phyloP scores from a whole-genome alignment of 345 rosid genomes.

The Populus pruinosa region DNA sequence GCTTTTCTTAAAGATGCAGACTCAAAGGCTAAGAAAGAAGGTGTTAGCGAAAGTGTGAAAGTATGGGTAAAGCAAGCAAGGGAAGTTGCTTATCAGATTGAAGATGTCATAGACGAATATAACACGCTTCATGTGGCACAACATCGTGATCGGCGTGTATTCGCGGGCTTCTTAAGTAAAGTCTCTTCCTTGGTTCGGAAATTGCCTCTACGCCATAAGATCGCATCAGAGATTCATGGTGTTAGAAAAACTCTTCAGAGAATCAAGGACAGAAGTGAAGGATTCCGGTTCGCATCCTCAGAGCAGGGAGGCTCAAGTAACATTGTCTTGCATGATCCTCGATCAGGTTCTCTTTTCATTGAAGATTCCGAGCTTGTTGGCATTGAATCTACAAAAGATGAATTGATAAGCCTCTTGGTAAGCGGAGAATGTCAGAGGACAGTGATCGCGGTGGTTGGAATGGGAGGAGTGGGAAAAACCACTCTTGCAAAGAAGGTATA shows the following conservation, averaged over 20 bases:
- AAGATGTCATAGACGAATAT: no score
- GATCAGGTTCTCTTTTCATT: slow-evolving; percentile 15
- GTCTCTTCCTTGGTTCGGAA: slow-evolving; percentile 19
- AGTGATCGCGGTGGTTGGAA: not conserved
- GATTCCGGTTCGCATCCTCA: slow-evolving; percentile 1
- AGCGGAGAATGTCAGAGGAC: no score
- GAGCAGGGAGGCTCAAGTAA: slow-evolving; percentile 4
- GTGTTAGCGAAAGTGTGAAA: not conserved
- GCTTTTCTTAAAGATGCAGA: slow-evolving; percentile 33
- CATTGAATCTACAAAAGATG: slow-evolving; percentile 27
- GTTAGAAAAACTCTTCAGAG: slow-evolving; percentile 14
- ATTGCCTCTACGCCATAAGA: slow-evolving; percentile 24
- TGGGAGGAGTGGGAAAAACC: no score
- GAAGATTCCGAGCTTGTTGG: slow-evolving; percentile 39
- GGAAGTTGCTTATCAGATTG: not conserved
- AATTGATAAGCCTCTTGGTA: slow-evolving; percentile 7
- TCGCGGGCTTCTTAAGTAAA: not conserved
- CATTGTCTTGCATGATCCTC: slow-evolving; percentile 25
- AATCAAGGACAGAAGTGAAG: not conserved
- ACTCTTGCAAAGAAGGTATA: no score
- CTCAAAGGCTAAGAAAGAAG: slow-evolving; percentile 17
- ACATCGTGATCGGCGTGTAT: slow-evolving; percentile 1
- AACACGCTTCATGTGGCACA: not conserved
- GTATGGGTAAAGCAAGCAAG: slow-evolving; percentile 37
- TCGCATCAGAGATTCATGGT: slow-evolving; percentile 13